These are phyloP conservation scores for Candida oleophila DNA, from an alignment of 805 yeast genomes.

Conservation along the genomic window DNA sequence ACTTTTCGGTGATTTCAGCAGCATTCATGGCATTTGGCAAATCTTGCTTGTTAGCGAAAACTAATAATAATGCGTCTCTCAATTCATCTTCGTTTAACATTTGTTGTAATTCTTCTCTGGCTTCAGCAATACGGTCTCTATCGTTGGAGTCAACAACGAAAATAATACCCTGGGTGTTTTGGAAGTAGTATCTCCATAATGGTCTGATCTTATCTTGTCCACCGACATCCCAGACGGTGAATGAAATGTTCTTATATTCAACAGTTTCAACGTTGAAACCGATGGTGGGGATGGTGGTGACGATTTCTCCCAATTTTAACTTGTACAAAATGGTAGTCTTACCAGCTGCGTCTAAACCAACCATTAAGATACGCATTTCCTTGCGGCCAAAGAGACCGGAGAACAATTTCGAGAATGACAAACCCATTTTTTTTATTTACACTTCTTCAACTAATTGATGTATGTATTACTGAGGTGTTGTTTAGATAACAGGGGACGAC, in stretches of 20 bases:
- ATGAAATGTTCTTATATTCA: constrained; percentile 42
- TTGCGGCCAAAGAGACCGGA: constrained; percentile 41
- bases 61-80: constrained; percentile 40
- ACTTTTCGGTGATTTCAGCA: constrained; percentile 43
- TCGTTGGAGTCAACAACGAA: constrained; percentile 44
- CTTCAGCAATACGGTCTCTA: constrained; percentile 43
- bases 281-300: constrained; percentile 43
- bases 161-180: constrained; percentile 42
- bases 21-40: constrained; percentile 47
- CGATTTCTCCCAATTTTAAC: constrained; percentile 43
- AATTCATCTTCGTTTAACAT: constrained; percentile 45
- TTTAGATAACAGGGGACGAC: not conserved
- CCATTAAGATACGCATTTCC: constrained; percentile 46
- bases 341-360: constrained; percentile 45
- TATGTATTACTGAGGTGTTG: not conserved
- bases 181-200: constrained; percentile 45
- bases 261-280: constrained; percentile 45
- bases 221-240: constrained; percentile 46
- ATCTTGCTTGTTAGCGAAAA: constrained; percentile 44
- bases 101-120: constrained; percentile 43
- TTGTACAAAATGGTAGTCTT: constrained; percentile 42
- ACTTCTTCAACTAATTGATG: not conserved
- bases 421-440: constrained; percentile 26
- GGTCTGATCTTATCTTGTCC: constrained; percentile 46
- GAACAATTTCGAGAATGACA: constrained; percentile 39